Evolutionary conservation across 495 filamentous ascomycete genomes (phyloP).

Genomic region (Penicillium psychrofluorescens): DNA sequence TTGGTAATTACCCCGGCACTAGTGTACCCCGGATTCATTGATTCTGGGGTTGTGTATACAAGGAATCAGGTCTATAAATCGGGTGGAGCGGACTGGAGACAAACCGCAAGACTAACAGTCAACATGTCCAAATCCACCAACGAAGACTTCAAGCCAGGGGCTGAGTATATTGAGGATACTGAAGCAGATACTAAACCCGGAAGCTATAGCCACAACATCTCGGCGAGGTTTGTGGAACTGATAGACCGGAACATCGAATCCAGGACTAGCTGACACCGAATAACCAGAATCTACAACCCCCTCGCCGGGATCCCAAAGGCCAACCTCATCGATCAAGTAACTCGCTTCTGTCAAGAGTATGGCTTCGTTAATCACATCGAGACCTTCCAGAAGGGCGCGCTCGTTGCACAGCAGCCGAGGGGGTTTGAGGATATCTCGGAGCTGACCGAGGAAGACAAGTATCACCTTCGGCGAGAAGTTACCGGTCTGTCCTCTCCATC

Average conservation of each 20-base stretch:
- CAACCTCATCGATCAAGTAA: slow-evolving; percentile 44
- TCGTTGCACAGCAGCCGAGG: slow-evolving; percentile 52
- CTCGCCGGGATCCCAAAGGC: slow-evolving; percentile 43
- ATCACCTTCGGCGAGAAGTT: slow-evolving; percentile 45
- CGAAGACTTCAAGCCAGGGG: slow-evolving; percentile 7
- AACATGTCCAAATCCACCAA: slow-evolving; percentile 8
- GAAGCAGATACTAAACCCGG: slow-evolving; percentile 1
- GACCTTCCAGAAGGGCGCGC: slow-evolving; percentile 47
- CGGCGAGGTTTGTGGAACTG: slow-evolving; percentile 2
- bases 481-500: slow-evolving; percentile 15
- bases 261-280: neutral
- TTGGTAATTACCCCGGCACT: slow-evolving; percentile 6
- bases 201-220: slow-evolving; percentile 7
- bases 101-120: neutral
- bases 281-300: slow-evolving; percentile 49
- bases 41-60: neutral
- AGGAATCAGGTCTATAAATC: slow-evolving; percentile 1
- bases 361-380: slow-evolving; percentile 35
- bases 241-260: too few relatives aligned
- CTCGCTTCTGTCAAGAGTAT: slow-evolving; percentile 41
- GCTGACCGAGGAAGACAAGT: slow-evolving; percentile 46
- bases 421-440: slow-evolving; percentile 46
- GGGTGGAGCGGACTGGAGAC: neutral
- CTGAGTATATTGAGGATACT: slow-evolving; percentile 9
- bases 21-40: slow-evolving; percentile 11